Percentiles rank a stretch among this genome's conserved stretches.
Evolutionary conservation across 2,329 filamentous ascomycete species (phyloP).

Genomic region (Aspergillus persii): DNA sequence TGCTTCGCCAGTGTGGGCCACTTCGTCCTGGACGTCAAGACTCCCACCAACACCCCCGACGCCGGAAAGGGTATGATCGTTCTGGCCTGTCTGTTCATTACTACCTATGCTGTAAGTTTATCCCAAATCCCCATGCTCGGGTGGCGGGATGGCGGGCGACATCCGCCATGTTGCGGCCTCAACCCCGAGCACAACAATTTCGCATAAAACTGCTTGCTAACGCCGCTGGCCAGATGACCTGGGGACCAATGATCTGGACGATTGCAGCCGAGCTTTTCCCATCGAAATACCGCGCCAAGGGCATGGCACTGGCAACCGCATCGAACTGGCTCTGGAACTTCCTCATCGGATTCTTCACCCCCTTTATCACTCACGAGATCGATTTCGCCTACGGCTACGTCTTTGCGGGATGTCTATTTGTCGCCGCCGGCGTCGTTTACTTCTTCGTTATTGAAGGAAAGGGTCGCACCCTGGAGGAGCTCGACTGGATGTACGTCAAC

Average conservation of each 20-base stretch:
- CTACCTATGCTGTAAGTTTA: constrained; percentile 56
- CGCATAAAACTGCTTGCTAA: too few species aligned
- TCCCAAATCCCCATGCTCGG: too few species aligned
- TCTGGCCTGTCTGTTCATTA: constrained; percentile 69
- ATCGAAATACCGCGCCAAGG: constrained; percentile 61
- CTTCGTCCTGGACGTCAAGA: constrained; percentile 35
- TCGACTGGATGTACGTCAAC: constrained; percentile 71
- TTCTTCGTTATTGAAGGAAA: constrained; percentile 75
- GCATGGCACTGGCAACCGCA: constrained; percentile 75
- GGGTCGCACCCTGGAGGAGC: constrained; percentile 69
- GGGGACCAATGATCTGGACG: constrained; percentile 60
- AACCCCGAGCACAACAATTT: too few species aligned
- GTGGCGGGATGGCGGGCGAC: too few species aligned
- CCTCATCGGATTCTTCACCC: constrained; percentile 71
- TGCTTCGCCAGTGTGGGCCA: constrained; percentile 61
- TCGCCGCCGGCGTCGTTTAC: constrained; percentile 62
- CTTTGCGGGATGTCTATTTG: constrained; percentile 69
- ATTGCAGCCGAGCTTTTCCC: constrained; percentile 46
- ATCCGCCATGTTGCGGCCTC: too few species aligned
- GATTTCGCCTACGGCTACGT: constrained; percentile 74
- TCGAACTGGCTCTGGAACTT: constrained; percentile 77
- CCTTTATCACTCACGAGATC: constrained; percentile 70
- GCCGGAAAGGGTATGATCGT: constrained; percentile 68
- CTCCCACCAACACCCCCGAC: constrained; percentile 45
- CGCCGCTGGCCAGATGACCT: constrained; percentile 43